These are phyloP conservation scores for Chaetomium tenue DNA, from an alignment of 495 filamentous ascomycete genomes.

Conservation along the genomic window DNA sequence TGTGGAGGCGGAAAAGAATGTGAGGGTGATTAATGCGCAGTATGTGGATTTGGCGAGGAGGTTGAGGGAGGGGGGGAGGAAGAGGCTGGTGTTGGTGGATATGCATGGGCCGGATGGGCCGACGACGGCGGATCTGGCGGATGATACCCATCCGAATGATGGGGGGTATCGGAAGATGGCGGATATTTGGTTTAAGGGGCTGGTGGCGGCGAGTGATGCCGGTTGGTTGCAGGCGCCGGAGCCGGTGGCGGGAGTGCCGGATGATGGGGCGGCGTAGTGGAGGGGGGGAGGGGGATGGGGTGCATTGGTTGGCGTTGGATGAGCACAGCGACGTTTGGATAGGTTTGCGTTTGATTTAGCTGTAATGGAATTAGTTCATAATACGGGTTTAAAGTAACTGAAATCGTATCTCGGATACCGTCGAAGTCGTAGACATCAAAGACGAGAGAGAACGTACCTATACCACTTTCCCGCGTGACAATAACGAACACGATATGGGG, in stretches of 20 bases:
- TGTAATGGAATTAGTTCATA: background rate
- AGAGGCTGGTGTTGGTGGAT: conserved; percentile 48
- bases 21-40: conserved; percentile 43
- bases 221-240: conserved; percentile 33
- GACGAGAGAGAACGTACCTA: no score
- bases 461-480: no score
- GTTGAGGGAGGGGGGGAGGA: conserved; percentile 30
- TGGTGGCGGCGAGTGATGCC: conserved; percentile 33
- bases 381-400: no score
- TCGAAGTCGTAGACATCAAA: no score
- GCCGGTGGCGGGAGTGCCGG: conserved; percentile 24
- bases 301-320: background rate
- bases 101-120: conserved; percentile 42
- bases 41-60: conserved; percentile 34
- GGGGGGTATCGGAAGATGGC: conserved; percentile 56
- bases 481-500: no score
- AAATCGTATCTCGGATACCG: no score
- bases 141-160: conserved; percentile 53
- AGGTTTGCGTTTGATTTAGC: background rate
- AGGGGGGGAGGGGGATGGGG: no score
- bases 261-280: conserved; percentile 22
- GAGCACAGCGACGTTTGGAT: background rate
- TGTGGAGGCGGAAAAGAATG: conserved; percentile 27
- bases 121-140: conserved; percentile 38
- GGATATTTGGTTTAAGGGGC: conserved; percentile 48